Evolutionary conservation across 2,329 filamentous ascomycete genomes (phyloP), one percentile per base, ranked within the genome.

Genomic region (Calonectria naviculata): DNA sequence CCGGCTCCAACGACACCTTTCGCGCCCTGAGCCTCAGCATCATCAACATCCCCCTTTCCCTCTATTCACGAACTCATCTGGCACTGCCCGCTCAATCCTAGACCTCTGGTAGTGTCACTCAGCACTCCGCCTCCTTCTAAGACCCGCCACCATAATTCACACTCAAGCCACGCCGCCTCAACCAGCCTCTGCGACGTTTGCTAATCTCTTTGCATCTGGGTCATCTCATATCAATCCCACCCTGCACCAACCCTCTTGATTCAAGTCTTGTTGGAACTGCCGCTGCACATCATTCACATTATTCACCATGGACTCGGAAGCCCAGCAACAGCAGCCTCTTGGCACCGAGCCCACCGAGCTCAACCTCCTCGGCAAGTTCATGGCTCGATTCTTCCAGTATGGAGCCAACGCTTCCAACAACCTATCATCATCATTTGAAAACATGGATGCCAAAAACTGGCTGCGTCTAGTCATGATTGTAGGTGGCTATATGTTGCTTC

Each of bases 381-480:
- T 77, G 15, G 76, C 78, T n/a, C 78, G 79, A 36, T 77, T 84
- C 54, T 69, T 80, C 60, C 75, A 83, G 68, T 84, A 81, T 68
- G 83, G 83, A 56, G 73, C 80, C 62, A 84, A 84, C 73, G 82
- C 82, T 24, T 77, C 80, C 66, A 87, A 82, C 81, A 92, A 92
- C 79, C 65, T 91, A 21, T 78, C 82, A 65, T 78, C 83, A 36
- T 85, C 87, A 28, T 85, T 92, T 73, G 82, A 83, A 72, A 84
- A 82, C 72, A 87, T 92, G 85, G 84, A 86, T 1, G 78, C 81
- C 13, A 83, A 90, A 75, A 84, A 87, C 47, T 91, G 88, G 86
- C 87, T 97, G 77, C 93, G 94, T 58, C 87, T 97, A 69, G 83
- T 94, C 75, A 87, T 91, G 75, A 89, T 95, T 72, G 89, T 95